Evolutionary conservation across 2,329 filamentous ascomycete species (phyloP).

Genomic region (Proliferodiscus dingleyae): DNA sequence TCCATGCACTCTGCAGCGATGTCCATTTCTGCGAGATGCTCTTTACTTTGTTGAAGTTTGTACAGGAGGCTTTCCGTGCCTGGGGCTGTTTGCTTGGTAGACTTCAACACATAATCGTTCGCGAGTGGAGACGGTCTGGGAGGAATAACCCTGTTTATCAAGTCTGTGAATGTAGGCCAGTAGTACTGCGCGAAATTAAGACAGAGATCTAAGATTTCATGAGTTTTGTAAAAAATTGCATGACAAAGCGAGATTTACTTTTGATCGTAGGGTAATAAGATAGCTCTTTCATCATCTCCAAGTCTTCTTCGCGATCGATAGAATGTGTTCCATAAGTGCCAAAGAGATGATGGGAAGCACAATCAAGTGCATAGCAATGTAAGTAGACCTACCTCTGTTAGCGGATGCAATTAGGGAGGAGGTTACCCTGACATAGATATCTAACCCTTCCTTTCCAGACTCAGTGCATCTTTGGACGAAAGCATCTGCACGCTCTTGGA

Average conservation of each 20-base stretch:
- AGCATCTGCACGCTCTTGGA: constrained; percentile 49
- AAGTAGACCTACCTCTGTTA: constrained; percentile 32
- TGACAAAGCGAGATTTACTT: constrained; percentile 37
- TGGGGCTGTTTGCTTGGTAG: constrained; percentile 41
- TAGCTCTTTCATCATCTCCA: constrained; percentile 63
- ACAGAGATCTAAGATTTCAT: constrained; percentile 29
- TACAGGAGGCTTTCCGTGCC: constrained; percentile 53
- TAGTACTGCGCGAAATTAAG: constrained; percentile 50
- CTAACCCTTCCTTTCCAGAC: constrained; percentile 42
- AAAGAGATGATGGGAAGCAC: constrained; percentile 65
- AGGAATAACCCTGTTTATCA: constrained; percentile 87
- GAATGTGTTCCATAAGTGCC: constrained; percentile 60
- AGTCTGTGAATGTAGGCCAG: constrained; percentile 96
- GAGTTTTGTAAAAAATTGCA: background rate
- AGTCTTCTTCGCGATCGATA: constrained; percentile 49
- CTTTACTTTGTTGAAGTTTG: constrained; percentile 50
- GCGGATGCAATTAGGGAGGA: background rate
- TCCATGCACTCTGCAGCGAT: constrained; percentile 65
- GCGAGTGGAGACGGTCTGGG: constrained; percentile 42
- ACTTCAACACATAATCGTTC: constrained; percentile 53
- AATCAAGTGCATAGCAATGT: constrained; percentile 66
- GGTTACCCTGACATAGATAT: constrained; percentile 50
- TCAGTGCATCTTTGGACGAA: constrained; percentile 51
- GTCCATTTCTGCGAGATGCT: constrained; percentile 45
- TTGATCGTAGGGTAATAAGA: constrained; percentile 64